Evolutionary conservation across 169 alveolate species (phyloP).

Genomic region (Cryptosporidium xiaoi): DNA sequence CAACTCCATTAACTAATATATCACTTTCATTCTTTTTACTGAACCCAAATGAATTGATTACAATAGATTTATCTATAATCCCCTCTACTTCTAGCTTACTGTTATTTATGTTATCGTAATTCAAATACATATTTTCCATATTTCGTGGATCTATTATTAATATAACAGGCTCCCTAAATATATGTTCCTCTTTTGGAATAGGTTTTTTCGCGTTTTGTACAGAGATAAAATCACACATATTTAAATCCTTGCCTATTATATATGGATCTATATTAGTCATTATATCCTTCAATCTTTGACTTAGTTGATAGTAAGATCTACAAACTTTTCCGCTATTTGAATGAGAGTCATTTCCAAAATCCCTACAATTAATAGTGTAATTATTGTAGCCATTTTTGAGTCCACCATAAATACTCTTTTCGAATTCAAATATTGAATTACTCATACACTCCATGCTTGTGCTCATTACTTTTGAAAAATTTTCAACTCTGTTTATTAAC

Average conservation of each 20-base stretch:
- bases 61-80: conserved; percentile 3
- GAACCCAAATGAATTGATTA: not conserved
- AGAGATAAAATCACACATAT: not conserved
- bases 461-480: conserved; percentile 28
- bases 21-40: not conserved
- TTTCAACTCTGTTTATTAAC: conserved; percentile 23
- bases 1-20: not conserved
- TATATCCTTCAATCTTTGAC: conserved; percentile 42
- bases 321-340: conserved; percentile 31
- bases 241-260: not conserved
- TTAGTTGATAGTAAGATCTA: conserved; percentile 41
- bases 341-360: not conserved
- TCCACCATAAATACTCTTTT: conserved; percentile 12
- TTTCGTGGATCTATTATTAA: conserved; percentile 42
- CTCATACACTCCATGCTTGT: conserved; percentile 69
- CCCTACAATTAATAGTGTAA: not conserved
- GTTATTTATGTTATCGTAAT: not conserved
- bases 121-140: conserved; percentile 17
- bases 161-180: conserved; percentile 40
- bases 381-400: not conserved
- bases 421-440: conserved; percentile 43
- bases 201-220: not conserved
- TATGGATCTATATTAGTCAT: conserved; percentile 24
- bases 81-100: conserved; percentile 14
- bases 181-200: conserved; percentile 2